Evolutionary conservation across 257 asterid species (phyloP).

Genomic region (Scutellaria baicalensis): DNA sequence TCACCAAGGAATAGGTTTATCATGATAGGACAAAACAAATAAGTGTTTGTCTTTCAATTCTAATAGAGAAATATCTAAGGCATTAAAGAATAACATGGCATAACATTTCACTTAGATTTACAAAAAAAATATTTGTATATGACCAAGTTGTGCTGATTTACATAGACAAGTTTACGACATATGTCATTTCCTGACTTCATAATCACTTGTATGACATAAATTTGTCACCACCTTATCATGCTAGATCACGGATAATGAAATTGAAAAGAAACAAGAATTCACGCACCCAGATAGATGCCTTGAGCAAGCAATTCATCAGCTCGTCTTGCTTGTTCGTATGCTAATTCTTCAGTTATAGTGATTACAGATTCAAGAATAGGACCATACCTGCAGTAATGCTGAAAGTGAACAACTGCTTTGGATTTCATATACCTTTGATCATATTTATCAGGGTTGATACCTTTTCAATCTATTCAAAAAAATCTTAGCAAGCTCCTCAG

Average conservation of each 20-base stretch:
- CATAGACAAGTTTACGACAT: neutral
- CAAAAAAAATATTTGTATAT: neutral
- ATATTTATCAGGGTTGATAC: conserved; percentile 16
- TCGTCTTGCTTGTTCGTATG: conserved; percentile 65
- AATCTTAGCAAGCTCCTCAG: conserved; percentile 62
- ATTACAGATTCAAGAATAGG: conserved; percentile 81
- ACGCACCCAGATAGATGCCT: conserved; percentile 61
- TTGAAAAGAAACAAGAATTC: neutral
- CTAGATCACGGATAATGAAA: neutral
- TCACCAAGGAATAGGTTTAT: neutral
- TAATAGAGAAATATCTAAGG: neutral
- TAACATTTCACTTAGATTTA: neutral
- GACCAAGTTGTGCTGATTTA: neutral
- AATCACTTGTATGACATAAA: neutral
- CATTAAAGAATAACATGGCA: neutral
- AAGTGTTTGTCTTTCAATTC: neutral
- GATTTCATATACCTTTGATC: neutral
- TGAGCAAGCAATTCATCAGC: conserved; percentile 70
- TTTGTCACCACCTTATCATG: neutral
- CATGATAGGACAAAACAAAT: neutral
- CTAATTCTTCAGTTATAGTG: conserved; percentile 86
- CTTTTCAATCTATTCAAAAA: conserved; percentile 69
- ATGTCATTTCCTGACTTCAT: neutral
- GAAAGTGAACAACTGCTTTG: neutral
- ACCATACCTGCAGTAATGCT: conserved; percentile 44